These are phyloP conservation scores for Naegleria fowleri DNA, from an alignment of 208 protist species.

Conservation along the genomic window DNA sequence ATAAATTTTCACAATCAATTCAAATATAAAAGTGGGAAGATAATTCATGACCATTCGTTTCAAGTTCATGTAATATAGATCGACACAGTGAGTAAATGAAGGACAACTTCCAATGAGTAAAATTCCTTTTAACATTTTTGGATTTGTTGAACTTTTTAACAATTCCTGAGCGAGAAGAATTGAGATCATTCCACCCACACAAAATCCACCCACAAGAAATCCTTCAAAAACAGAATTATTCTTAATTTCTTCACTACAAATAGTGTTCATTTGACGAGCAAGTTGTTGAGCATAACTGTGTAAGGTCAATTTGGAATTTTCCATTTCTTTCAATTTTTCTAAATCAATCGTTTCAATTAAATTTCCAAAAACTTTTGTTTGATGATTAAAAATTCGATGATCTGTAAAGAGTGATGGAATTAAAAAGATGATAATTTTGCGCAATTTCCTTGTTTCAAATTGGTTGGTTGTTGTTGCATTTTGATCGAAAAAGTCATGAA, in stretches of 20 bases:
- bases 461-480: neutral
- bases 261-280: neutral
- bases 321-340: neutral
- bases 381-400: neutral
- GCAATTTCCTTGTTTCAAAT: neutral
- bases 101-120: constrained; percentile 3
- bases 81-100: neutral
- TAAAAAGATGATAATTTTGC: neutral
- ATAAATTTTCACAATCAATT: neutral
- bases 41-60: neutral
- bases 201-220: constrained; percentile 13
- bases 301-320: neutral
- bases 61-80: neutral
- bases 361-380: neutral
- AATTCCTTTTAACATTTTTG: neutral
- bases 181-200: constrained; percentile 17
- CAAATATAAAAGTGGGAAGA: neutral
- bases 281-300: neutral
- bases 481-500: neutral
- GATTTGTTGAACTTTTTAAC: neutral
- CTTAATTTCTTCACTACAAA: neutral
- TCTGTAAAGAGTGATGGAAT: neutral
- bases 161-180: neutral
- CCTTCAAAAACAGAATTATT: neutral
- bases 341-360: neutral